These are phyloP conservation scores for Fusarium cicatricum DNA, from an alignment of 2,329 filamentous ascomycete genomes.

Conservation along the genomic window DNA sequence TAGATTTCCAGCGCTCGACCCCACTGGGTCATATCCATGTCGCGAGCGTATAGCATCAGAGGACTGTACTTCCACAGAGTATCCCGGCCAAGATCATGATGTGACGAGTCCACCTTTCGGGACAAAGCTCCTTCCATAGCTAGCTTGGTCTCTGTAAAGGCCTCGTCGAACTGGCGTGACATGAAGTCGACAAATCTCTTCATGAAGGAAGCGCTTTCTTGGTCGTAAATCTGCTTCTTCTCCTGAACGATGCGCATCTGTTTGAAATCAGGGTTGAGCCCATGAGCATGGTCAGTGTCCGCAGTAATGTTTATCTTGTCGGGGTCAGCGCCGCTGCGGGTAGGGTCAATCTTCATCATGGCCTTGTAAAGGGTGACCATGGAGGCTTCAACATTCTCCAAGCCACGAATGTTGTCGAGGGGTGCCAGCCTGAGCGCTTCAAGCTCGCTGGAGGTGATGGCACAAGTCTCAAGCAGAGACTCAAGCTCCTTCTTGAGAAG, in stretches of 20 bases:
- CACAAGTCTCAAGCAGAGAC: constrained; percentile 87
- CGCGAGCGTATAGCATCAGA: constrained; percentile 85
- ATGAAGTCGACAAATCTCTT: constrained; percentile 83
- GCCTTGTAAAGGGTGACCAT: constrained; percentile 88
- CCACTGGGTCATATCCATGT: constrained; percentile 85
- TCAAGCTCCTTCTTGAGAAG: constrained; percentile 89
- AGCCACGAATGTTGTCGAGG: constrained; percentile 72
- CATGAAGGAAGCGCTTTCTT: constrained; percentile 79
- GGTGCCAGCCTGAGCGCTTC: constrained; percentile 77
- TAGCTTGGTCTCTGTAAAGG: constrained; percentile 74
- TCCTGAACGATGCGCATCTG: constrained; percentile 95
- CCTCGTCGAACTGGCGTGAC: constrained; percentile 79
- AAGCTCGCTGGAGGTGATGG: constrained; percentile 80
- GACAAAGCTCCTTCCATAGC: constrained; percentile 67
- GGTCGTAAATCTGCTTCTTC: constrained; percentile 88
- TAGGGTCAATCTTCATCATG: constrained; percentile 91
- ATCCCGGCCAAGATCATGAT: constrained; percentile 76
- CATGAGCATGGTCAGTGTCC: constrained; percentile 52
- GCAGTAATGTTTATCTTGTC: constrained; percentile 59
- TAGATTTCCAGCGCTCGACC: constrained; percentile 81
- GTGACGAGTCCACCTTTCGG: constrained; percentile 73
- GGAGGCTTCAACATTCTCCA: constrained; percentile 80
- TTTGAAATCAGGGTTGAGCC: constrained; percentile 77
- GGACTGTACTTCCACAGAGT: constrained; percentile 89
- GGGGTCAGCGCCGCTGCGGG: constrained; percentile 65